phyloP scores from a whole-genome alignment of 2,329 filamentous ascomycete species.

The Cladobotryum mycophilum region DNA sequence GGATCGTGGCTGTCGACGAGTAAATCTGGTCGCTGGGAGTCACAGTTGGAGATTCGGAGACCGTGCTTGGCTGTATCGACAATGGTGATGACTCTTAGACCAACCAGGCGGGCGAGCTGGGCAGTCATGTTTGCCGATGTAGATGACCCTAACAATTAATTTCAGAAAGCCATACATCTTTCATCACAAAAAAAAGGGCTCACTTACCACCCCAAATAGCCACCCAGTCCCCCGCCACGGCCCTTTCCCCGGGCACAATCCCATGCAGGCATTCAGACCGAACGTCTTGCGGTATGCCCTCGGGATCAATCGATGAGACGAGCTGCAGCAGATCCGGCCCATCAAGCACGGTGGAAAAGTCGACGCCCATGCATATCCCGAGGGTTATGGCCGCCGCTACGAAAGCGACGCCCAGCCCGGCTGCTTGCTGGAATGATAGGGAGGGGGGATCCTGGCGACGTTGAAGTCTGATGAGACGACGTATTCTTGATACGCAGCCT shows the following conservation, averaged over 20 bases:
- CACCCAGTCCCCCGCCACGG: constrained; percentile 59
- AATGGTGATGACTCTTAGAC: constrained; percentile 58
- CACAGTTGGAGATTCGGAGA: constrained; percentile 43
- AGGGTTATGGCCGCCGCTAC: constrained; percentile 62
- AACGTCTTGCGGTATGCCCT: constrained; percentile 54
- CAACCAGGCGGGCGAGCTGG: constrained; percentile 62
- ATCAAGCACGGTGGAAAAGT: constrained; percentile 46
- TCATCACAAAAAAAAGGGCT: not conserved
- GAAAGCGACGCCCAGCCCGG: constrained; percentile 64
- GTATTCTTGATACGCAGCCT: constrained; percentile 67
- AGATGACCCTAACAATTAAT: constrained; percentile 46
- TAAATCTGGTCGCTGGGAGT: constrained; percentile 47
- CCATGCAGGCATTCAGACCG: constrained; percentile 54
- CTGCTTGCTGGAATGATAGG: constrained; percentile 48
- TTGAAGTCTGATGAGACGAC: constrained; percentile 60
- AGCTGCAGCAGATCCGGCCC: constrained; percentile 55
- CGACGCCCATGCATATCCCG: constrained; percentile 63
- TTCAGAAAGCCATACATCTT: not conserved
- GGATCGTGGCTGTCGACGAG: constrained; percentile 61
- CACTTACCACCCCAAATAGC: constrained; percentile 63
- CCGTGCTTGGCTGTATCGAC: constrained; percentile 64
- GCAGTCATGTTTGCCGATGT: constrained; percentile 61
- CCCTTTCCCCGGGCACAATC: constrained; percentile 46
- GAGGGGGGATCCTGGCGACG: constrained; percentile 53
- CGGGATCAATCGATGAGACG: constrained; percentile 39